Evolutionary conservation across 2,329 filamentous ascomycete genomes (phyloP).

Genomic region (Fusarium oligoseptatum): DNA sequence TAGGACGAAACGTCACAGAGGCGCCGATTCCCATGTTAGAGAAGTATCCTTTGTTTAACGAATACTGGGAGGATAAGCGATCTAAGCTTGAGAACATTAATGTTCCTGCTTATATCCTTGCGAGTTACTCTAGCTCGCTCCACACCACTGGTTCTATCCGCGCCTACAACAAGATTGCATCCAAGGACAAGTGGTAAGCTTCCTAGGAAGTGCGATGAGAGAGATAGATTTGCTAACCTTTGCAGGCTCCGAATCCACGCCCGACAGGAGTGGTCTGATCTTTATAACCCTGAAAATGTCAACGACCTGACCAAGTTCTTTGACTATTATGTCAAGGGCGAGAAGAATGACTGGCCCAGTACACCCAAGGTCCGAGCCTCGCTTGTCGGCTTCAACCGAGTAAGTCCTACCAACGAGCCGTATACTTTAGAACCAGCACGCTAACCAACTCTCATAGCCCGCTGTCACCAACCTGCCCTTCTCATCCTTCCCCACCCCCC

Average conservation of each 20-base stretch:
- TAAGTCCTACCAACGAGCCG: background rate
- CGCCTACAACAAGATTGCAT: background rate
- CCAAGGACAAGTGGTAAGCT: background rate
- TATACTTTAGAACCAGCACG: fast-evolving
- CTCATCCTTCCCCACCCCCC: background rate
- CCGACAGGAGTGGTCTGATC: background rate
- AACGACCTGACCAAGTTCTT: background rate
- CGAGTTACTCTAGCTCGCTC: conserved; percentile 6
- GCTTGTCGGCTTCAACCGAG: background rate
- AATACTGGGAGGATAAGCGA: conserved; percentile 8
- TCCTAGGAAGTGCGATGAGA: background rate
- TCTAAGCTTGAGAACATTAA: background rate
- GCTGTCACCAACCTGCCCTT: background rate
- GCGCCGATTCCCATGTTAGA: background rate
- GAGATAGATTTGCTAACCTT: too few relatives aligned
- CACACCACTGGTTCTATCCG: background rate
- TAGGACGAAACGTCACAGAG: background rate
- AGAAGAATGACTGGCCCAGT: background rate
- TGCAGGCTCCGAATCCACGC: background rate
- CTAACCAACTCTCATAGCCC: background rate
- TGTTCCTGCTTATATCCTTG: conserved; percentile 6
- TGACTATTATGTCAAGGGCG: background rate
- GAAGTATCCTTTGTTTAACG: background rate
- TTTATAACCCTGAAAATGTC: background rate
- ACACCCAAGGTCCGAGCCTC: background rate